These are phyloP conservation scores for Entoloma clypeatum DNA, from an alignment of 1,284 basidiomycete genomes.

Conservation along the genomic window DNA sequence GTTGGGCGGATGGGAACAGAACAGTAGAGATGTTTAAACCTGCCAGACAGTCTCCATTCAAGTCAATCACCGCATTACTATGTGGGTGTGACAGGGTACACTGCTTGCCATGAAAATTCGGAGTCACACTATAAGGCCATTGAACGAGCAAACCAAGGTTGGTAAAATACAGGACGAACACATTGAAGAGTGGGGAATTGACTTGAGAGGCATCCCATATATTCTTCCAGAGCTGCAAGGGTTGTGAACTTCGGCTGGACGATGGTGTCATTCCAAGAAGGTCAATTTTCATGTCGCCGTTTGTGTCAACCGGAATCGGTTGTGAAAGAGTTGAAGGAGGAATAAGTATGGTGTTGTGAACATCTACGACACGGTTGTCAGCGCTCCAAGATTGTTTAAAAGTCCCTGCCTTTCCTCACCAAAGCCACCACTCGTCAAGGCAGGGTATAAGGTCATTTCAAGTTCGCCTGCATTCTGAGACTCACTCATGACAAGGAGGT, in stretches of 20 bases:
- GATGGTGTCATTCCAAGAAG: slow-evolving; percentile 69
- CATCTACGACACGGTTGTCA: slow-evolving; percentile 26
- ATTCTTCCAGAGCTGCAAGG: slow-evolving; percentile 73
- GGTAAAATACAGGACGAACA: slow-evolving; percentile 37
- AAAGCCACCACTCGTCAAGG: slow-evolving; percentile 60
- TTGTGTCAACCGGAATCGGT: slow-evolving; percentile 82
- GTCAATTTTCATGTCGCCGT: slow-evolving; percentile 88
- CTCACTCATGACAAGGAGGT: slow-evolving; percentile 83
- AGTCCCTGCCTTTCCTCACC: slow-evolving; percentile 44
- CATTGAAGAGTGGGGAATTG: slow-evolving; percentile 50
- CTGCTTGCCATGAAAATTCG: slow-evolving; percentile 56
- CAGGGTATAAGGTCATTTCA: slow-evolving; percentile 68
- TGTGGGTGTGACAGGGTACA: slow-evolving; percentile 86
- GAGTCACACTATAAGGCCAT: slow-evolving; percentile 21
- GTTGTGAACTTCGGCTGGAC: slow-evolving; percentile 32
- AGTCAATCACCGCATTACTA: slow-evolving; percentile 92
- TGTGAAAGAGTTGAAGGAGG: slow-evolving; percentile 72
- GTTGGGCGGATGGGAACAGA: slow-evolving; percentile 1
- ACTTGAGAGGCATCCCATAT: slow-evolving; percentile 61
- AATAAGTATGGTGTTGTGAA: slow-evolving; percentile 44
- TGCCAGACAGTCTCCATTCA: slow-evolving; percentile 95
- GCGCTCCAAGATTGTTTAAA: not conserved
- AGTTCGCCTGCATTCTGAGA: slow-evolving; percentile 46
- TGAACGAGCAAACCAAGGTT: not conserved
- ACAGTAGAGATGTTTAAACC: slow-evolving; percentile 41